phyloP scores from a whole-genome alignment of 768 basidiomycete genomes.

The Amanita jacksonii region DNA sequence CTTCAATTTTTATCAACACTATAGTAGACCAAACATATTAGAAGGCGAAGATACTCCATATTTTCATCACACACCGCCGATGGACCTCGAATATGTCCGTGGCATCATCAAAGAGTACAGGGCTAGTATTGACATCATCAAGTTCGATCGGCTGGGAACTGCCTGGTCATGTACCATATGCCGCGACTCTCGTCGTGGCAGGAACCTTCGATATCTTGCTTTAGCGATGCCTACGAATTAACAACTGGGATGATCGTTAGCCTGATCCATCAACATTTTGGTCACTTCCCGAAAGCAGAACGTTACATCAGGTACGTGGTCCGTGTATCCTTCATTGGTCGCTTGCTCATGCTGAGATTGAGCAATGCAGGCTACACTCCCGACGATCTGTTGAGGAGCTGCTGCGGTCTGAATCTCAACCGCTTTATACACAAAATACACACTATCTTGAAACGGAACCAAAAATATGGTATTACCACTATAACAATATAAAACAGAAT shows the following conservation, averaged over 20 bases:
- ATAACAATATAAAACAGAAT: background rate
- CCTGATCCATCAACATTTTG: background rate
- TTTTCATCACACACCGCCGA: slow-evolving; percentile 7
- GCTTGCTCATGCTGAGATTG: background rate
- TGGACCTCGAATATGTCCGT: slow-evolving; percentile 23
- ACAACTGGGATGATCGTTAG: background rate
- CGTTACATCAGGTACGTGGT: background rate
- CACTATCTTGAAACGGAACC: slow-evolving; percentile 2
- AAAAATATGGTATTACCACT: slow-evolving; percentile 1
- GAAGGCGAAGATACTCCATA: slow-evolving; percentile 11
- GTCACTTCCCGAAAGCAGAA: background rate
- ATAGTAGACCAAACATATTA: background rate
- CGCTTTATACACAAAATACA: slow-evolving; percentile 10
- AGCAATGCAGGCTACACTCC: background rate
- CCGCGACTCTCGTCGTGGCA: slow-evolving; percentile 35
- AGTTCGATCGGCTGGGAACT: slow-evolving; percentile 36
- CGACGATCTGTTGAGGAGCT: background rate
- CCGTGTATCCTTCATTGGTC: background rate
- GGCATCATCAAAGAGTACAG: background rate
- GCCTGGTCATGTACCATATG: slow-evolving; percentile 30
- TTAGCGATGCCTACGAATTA: slow-evolving; percentile 19
- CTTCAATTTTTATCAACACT: slow-evolving; percentile 4
- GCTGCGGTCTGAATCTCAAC: background rate
- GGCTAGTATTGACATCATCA: slow-evolving; percentile 12
- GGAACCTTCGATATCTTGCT: slow-evolving; percentile 23